Conservation (phyloP, 257 asterid genomes). For the Oldenlandia corymbosa region DNA sequence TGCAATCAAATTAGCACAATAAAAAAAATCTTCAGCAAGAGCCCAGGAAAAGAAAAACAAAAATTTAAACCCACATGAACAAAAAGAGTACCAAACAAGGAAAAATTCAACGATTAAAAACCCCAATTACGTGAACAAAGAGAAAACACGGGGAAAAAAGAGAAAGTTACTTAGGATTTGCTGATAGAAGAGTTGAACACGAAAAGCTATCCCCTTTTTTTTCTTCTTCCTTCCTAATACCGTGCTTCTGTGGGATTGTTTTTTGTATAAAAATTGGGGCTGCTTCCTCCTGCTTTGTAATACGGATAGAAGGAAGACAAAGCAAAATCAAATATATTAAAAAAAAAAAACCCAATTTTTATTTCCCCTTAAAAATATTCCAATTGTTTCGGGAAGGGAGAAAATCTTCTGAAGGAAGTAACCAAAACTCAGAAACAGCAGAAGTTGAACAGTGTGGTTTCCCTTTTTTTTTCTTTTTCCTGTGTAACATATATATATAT, state of each 20-base stretch:
- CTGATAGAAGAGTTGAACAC: constrained; percentile 13
- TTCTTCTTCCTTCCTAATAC: too few species aligned
- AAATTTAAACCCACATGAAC: constrained; percentile 7
- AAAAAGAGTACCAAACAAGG: constrained; percentile 5
- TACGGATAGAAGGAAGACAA: constrained; percentile 9
- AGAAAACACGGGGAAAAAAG: neutral
- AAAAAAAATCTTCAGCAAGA: neutral
- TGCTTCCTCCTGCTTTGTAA: constrained; percentile 14
- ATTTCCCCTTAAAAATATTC: neutral
- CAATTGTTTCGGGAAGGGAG: neutral
- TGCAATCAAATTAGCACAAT: neutral
- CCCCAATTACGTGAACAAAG: constrained; percentile 12
- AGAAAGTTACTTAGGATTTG: constrained; percentile 19
- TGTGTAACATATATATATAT: too few species aligned
- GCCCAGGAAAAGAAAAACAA: neutral
- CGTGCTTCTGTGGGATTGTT: neutral
- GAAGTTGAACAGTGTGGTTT: neutral
- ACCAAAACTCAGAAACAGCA: neutral
- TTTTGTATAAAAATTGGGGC: constrained; percentile 12
- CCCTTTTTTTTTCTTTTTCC: neutral
- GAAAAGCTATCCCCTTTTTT: constrained; percentile 20
- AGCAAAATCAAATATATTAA: too few species aligned
- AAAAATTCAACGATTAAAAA: neutral
- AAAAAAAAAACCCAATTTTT: neutral
- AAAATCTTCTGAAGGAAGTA: constrained; percentile 26